These are phyloP conservation scores for Piromyces finnis DNA, from an alignment of 192 early-diverging fungal species.

Conservation along the genomic window DNA sequence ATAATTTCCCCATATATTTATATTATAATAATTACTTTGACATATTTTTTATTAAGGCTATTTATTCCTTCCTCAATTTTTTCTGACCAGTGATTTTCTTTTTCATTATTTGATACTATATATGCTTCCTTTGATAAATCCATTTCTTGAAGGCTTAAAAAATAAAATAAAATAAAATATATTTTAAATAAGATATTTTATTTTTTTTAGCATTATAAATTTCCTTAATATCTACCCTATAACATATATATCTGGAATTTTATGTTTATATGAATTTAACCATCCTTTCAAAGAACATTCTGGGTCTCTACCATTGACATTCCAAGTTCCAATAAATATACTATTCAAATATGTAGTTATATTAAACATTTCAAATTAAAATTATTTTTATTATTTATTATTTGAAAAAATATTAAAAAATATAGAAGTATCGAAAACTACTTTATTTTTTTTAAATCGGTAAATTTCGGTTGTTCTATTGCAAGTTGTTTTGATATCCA, in stretches of 20 bases:
- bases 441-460: not conserved
- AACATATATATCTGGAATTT: not conserved
- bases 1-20: too few species aligned
- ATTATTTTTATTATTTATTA: too few species aligned
- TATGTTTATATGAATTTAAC: not conserved
- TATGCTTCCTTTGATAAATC: not conserved
- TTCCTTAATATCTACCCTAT: not conserved
- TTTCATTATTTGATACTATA: not conserved
- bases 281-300: not conserved
- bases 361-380: too few species aligned
- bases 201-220: too few species aligned
- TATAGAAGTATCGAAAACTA: not conserved
- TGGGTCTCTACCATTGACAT: not conserved
- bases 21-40: not conserved
- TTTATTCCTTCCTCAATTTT: not conserved
- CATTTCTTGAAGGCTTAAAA: not conserved
- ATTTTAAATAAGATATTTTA: too few species aligned
- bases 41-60: not conserved
- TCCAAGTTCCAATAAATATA: not conserved
- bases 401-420: too few species aligned
- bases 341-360: too few species aligned
- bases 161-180: too few species aligned
- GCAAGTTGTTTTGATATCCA: not conserved
- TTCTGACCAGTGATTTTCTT: not conserved
- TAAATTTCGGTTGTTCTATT: not conserved